Evolutionary conservation across 78 protist genomes (phyloP), one percentile per base, ranked within the genome.

Genomic region (Pigoraptor vietnamica): DNA sequence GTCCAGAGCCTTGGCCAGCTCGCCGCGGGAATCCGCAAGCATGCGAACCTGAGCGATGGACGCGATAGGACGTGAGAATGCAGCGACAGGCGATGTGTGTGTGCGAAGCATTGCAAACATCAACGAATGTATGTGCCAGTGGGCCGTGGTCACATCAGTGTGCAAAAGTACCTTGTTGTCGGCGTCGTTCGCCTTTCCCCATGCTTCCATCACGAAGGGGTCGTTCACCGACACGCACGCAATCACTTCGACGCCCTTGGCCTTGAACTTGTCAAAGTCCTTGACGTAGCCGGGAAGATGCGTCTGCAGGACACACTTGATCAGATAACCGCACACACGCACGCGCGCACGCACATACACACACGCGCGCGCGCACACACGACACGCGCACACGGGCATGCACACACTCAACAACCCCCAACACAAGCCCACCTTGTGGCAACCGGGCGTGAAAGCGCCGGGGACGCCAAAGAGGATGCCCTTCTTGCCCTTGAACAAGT

Each of bases 391-490:
- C n/a, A n/a, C n/a, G n/a, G n/a, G n/a, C n/a, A n/a, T 48, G 29
- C 67, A 48, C 67, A 21, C 67, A 48, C 6, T 21, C 67, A 14
- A 48, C 6, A 21, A 48, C 67, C 6, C 67, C 6, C 67, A 21
- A 48, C 6, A 48, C 67, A 21, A 48, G 29, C 67, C 29, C 67
- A 48, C 67, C 67, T 32, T 24, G 24, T 33, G 9, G 89, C 94
- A 93, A 0, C 39, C 56, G 83, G 92, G 92, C 81, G 94, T 93
- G 86, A 93, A 93, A 24, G 94, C 92, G 35, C 94, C 94, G 39
- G 94, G 94, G 24, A 93, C 81, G 37, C 87, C 40, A 83, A 93
- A 93, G 39, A 89, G 39, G 37, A 89, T 24, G 37, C 81, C 90
- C 48, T 35, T 79, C 87, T 93, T 93, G 55, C 90, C 90, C 32